Conservation (phyloP, 169 alveolate genomes). For the Babesia gibsoni region DNA sequence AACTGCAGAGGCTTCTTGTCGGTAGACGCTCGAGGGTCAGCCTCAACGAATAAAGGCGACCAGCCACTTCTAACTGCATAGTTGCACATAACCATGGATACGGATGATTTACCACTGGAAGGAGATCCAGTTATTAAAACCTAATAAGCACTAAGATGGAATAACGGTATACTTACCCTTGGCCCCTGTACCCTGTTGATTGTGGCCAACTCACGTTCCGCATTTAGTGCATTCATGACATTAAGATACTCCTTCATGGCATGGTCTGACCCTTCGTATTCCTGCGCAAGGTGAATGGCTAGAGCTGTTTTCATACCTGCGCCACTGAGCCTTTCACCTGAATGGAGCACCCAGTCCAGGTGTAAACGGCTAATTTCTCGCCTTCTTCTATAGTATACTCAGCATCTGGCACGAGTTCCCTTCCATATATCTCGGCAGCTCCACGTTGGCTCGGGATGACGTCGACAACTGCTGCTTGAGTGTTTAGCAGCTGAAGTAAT, state of each 20-base stretch:
- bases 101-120: conserved; percentile 84
- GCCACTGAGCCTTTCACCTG: conserved; percentile 83
- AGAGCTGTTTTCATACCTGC: conserved; percentile 54
- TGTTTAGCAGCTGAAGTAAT: conserved; percentile 10
- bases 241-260: conserved; percentile 82
- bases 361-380: conserved; percentile 79
- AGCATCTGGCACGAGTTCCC: conserved; percentile 78
- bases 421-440: conserved; percentile 84
- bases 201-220: conserved; percentile 77
- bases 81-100: conserved; percentile 75
- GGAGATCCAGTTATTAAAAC: conserved; percentile 82
- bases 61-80: conserved; percentile 83
- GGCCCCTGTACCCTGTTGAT: conserved; percentile 80
- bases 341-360: conserved; percentile 84
- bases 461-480: conserved; percentile 5
- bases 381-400: conserved; percentile 76
- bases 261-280: conserved; percentile 80
- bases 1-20: conserved; percentile 73
- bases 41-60: conserved; percentile 81
- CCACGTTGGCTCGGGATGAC: conserved; percentile 31
- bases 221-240: conserved; percentile 74
- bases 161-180: conserved; percentile 37
- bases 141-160: conserved; percentile 4
- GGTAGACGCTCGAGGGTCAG: conserved; percentile 81
- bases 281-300: conserved; percentile 35